These are phyloP conservation scores for Tilletia caries DNA, from an alignment of 1,284 basidiomycete genomes.

Conservation along the genomic window DNA sequence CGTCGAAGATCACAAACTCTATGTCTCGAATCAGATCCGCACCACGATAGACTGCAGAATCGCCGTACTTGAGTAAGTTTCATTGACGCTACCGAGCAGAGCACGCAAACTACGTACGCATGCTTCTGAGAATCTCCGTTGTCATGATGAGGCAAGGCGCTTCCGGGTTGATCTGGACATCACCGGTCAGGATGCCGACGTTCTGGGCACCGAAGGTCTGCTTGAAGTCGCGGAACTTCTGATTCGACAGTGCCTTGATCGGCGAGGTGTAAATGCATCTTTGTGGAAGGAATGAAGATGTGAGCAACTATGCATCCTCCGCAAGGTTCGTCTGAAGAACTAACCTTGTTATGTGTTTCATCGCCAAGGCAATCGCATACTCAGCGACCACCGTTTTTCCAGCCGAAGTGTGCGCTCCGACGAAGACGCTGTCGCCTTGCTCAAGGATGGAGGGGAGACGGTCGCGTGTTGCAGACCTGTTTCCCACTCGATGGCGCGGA, in stretches of 20 bases:
- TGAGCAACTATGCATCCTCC: background rate
- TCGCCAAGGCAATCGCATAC: slow-evolving; percentile 93
- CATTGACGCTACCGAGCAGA: too few species aligned
- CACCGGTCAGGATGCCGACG: slow-evolving; percentile 94
- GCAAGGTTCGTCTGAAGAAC: background rate
- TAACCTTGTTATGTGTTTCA: slow-evolving; percentile 91
- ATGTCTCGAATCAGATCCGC: slow-evolving; percentile 98
- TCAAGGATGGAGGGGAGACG: too few species aligned
- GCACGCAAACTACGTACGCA: slow-evolving; percentile 58
- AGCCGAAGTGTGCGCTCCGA: slow-evolving; percentile 98
- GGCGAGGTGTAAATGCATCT: slow-evolving; percentile 96
- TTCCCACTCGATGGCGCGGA: slow-evolving; percentile 36
- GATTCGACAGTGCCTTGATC: slow-evolving; percentile 97
- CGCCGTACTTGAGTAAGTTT: background rate
- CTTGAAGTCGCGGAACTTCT: slow-evolving; percentile 99
- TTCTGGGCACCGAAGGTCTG: slow-evolving; percentile 86
- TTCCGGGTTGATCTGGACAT: slow-evolving; percentile 98
- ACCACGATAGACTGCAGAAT: slow-evolving; percentile 58
- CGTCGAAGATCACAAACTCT: slow-evolving; percentile 99
- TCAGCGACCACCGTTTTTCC: slow-evolving; percentile 99
- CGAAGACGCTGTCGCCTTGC: slow-evolving; percentile 95
- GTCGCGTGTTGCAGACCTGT: too few species aligned
- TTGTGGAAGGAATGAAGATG: background rate
- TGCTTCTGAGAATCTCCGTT: slow-evolving; percentile 96
- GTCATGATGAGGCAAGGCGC: slow-evolving; percentile 83